phyloP scores from a whole-genome alignment of 805 yeast genomes.

The Wickerhamomyces canadensis region DNA sequence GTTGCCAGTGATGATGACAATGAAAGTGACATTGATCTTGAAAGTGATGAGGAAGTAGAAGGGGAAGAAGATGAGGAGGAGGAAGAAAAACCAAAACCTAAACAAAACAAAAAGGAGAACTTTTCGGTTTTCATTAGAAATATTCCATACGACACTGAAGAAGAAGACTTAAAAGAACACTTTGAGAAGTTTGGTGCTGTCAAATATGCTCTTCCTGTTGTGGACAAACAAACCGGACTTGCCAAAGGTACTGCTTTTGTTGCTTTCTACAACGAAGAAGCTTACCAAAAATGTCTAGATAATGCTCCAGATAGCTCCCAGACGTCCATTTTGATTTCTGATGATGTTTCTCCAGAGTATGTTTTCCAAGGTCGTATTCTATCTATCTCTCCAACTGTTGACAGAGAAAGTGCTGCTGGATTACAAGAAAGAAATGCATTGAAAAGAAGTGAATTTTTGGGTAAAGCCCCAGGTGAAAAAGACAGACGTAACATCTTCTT shows the following conservation, averaged over 20 bases:
- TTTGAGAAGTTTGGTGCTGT: slow-evolving; percentile 80
- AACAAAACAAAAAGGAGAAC: slow-evolving; percentile 58
- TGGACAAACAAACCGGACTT: slow-evolving; percentile 77
- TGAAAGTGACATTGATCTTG: slow-evolving; percentile 24
- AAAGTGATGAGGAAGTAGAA: slow-evolving; percentile 30
- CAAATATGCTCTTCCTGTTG: slow-evolving; percentile 88
- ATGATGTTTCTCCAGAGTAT: slow-evolving; percentile 83
- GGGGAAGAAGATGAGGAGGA: slow-evolving; percentile 30
- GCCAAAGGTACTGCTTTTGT: slow-evolving; percentile 96
- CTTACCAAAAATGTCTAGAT: slow-evolving; percentile 61
- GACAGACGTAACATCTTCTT: slow-evolving; percentile 83
- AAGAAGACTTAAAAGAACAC: slow-evolving; percentile 71
- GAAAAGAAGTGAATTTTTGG: slow-evolving; percentile 69
- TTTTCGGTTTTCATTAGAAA: slow-evolving; percentile 84
- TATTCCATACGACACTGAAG: slow-evolving; percentile 90
- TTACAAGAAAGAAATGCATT: slow-evolving; percentile 69
- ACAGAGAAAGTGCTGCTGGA: slow-evolving; percentile 71
- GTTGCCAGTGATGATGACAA: slow-evolving; percentile 24
- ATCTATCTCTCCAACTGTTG: slow-evolving; percentile 79
- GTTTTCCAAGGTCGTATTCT: slow-evolving; percentile 91
- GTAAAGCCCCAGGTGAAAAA: slow-evolving; percentile 72
- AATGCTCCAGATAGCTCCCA: slow-evolving; percentile 73
- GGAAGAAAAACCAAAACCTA: slow-evolving; percentile 29
- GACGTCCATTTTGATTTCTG: slow-evolving; percentile 72
- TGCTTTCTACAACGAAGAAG: slow-evolving; percentile 61